Evolutionary conservation across 441 rosid species (phyloP).

Genomic region (Erodium trifolium): DNA sequence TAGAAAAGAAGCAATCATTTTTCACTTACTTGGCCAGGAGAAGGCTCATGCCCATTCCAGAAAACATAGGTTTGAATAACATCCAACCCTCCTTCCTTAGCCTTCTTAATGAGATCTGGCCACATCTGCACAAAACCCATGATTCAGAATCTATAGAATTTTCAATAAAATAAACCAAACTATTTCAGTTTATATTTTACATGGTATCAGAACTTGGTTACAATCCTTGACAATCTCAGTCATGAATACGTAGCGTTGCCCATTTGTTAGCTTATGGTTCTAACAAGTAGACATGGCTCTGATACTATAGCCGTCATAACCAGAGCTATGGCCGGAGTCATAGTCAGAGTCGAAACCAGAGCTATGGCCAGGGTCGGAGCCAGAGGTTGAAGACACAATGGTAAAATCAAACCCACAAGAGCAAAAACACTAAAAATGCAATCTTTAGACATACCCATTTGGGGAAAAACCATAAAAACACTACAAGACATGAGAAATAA

Average conservation of each 20-base stretch:
- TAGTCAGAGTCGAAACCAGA: too few relatives aligned
- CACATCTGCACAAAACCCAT: conserved; percentile 62
- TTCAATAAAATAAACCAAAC: too few relatives aligned
- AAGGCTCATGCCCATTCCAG: conserved; percentile 98
- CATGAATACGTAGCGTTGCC: too few relatives aligned
- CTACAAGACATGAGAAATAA: neutral
- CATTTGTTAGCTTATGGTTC: too few relatives aligned
- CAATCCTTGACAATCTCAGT: too few relatives aligned
- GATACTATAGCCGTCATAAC: too few relatives aligned
- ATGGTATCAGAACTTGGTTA: too few relatives aligned
- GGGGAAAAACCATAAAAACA: conserved; percentile 3
- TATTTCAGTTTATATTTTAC: too few relatives aligned
- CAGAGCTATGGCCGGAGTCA: too few relatives aligned
- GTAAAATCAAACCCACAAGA: neutral
- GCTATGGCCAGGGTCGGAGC: too few relatives aligned
- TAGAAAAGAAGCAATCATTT: neutral
- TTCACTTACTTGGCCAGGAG: conserved; percentile 61
- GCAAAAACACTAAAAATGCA: neutral
- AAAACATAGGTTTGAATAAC: conserved; percentile 31
- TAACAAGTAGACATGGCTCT: too few relatives aligned
- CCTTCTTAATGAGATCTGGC: conserved; percentile 96
- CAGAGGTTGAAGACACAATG: too few relatives aligned
- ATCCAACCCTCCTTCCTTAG: conserved; percentile 93
- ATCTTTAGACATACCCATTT: conserved; percentile 17
- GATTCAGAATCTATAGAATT: conserved; percentile 1